A percentile compares a stretch with the other conserved stretches of the same genome.
Evolutionary conservation across 1,284 basidiomycete genomes (phyloP).

Genomic region (Somion occarium): DNA sequence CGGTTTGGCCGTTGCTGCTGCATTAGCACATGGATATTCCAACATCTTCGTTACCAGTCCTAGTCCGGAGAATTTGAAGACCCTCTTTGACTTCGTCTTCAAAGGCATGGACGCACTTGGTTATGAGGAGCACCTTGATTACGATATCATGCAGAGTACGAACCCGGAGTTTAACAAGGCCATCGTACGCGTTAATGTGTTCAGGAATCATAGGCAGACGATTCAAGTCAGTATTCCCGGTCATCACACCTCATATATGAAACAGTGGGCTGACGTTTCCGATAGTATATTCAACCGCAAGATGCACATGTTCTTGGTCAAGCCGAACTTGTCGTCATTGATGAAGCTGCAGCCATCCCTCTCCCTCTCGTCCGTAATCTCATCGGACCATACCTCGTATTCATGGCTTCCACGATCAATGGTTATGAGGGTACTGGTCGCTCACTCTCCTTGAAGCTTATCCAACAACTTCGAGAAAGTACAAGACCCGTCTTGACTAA

Average conservation of each 20-base stretch:
- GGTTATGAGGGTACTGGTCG: conserved; percentile 99
- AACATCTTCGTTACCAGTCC: conserved; percentile 99
- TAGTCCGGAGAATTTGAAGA: conserved; percentile 96
- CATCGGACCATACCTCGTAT: conserved; percentile 96
- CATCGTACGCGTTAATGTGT: conserved; percentile 94
- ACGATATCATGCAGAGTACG: conserved; percentile 92
- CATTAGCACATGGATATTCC: conserved; percentile 91
- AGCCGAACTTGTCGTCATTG: conserved; percentile 96
- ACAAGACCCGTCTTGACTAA: conserved; percentile 70
- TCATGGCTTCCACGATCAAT: conserved; percentile 98
- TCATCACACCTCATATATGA: conserved; percentile 3
- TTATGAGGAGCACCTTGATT: conserved; percentile 97
- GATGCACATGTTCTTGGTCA: conserved; percentile 97
- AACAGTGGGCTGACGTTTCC: background rate
- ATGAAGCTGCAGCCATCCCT: conserved; percentile 98
- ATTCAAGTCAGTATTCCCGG: conserved; percentile 64
- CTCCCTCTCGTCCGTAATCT: conserved; percentile 92
- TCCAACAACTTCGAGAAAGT: conserved; percentile 93
- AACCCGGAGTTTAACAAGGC: conserved; percentile 95
- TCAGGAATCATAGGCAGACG: conserved; percentile 90
- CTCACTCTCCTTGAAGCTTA: conserved; percentile 94
- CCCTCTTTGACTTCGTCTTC: conserved; percentile 97
- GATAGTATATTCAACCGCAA: conserved; percentile 94
- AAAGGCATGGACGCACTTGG: conserved; percentile 94
- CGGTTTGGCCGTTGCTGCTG: conserved; percentile 90